Percentiles rank a stretch among this genome's conserved stretches.
Evolutionary conservation across 768 basidiomycete genomes (phyloP).

Genomic region (Clathrus columnatus): DNA sequence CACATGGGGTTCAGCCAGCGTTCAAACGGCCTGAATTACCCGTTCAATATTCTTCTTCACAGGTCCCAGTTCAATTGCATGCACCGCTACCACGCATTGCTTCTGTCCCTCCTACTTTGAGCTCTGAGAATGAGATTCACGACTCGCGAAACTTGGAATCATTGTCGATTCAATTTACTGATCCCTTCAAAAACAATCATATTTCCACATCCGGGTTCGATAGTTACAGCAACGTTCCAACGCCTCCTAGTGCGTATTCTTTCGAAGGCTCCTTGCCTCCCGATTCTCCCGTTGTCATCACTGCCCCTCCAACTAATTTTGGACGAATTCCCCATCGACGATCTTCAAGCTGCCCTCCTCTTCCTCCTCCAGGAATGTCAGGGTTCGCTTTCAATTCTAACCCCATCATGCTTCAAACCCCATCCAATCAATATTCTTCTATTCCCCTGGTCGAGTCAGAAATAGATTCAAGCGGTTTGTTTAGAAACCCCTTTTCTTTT

Average conservation of each 20-base stretch:
- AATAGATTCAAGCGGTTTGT: background rate
- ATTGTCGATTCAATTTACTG: background rate
- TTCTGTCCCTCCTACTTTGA: background rate
- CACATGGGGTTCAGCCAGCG: background rate
- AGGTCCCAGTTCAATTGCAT: background rate
- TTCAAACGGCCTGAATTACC: background rate
- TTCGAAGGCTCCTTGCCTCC: background rate
- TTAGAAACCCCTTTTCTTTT: background rate
- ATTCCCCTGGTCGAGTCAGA: background rate
- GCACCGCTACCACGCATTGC: background rate
- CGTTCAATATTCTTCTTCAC: background rate
- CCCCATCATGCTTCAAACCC: background rate
- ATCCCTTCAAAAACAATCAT: background rate
- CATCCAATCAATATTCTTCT: background rate
- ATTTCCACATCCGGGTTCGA: background rate
- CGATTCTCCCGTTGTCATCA: background rate
- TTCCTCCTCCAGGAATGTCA: background rate
- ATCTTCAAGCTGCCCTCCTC: constrained; percentile 3
- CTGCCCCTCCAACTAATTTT: background rate
- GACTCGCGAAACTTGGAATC: background rate
- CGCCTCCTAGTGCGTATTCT: background rate
- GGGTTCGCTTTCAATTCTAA: background rate
- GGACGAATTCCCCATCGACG: background rate
- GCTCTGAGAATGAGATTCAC: background rate
- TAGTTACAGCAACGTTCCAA: background rate